Base-by-base conservation (phyloP, 2,329 filamentous ascomycete genomes). In the Paecilomyces dactylethromorphus region DNA sequence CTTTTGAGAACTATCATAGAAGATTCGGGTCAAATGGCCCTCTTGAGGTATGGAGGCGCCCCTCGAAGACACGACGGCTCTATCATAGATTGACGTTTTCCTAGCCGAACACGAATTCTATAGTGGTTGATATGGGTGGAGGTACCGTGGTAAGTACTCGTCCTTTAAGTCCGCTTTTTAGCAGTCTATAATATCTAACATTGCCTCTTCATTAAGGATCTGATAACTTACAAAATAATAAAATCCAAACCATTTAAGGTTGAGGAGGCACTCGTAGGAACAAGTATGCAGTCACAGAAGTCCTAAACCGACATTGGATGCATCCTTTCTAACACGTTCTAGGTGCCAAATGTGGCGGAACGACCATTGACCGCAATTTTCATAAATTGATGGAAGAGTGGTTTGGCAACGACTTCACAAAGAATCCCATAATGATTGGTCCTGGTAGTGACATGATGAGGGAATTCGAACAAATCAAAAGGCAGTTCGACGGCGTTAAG, bases 211-310 rank as follows among this genome's bases (percentile, higher is more conserved):
- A 24, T 52, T 21, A 24, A 59, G 58, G 58, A 59, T 13, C 21
- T 59, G 13, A 59, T 59, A 13, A 59, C 55, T 3, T 59, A 59
- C 29, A 59, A 21, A n/a, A 55, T 59, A 24, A 59, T 32, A 21
- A 18, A 33, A 18, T 7, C 24, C 13, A 32, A 18, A 10, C 57
- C 54, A 2, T 59, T 59, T 24, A 21, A 12, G 13, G 57, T 59
- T 1, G 45, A 55, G 4, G 57, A 59, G 31, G 57, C 54, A 13
- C 56, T 45, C 18, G 54, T 56, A 0, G 57, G 57, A 3, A 56
- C 57, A 12, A 33, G 57, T 59, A 59, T 21, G 53, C 13, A 11
- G 10, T 21, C 21, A 52, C 11, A 1, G n/a, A 11, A 52, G 2
- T 24, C 6, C 5, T 10, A 5, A 24, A 13, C 7, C 3, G 7